Base-by-base conservation (phyloP, 2,329 filamentous ascomycete species). In the Verruconis gallopava region DNA sequence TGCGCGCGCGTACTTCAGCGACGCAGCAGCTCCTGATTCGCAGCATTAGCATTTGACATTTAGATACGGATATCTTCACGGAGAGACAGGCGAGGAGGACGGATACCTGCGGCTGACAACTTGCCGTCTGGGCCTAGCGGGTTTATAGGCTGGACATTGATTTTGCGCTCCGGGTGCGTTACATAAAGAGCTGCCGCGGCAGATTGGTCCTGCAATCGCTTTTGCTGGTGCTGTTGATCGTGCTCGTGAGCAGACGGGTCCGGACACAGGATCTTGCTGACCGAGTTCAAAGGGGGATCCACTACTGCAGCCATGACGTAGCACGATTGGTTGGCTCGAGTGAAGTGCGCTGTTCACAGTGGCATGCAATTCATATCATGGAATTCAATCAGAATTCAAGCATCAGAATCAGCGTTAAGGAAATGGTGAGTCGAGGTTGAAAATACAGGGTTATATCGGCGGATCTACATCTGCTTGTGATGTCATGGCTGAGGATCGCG, bases 1-100 rank as follows among this genome's bases (percentile, higher is more conserved):
- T 34, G 81, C 74, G 52, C 75, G 72, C 46, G 82, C 82, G 66
- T 85, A 82, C 58, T 77, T 81, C 46, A 86, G 65, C 41, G 72
- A 75, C 38, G 71, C 61, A 15, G 73, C 73, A 41, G 73, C 73
- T 49, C 73, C 73, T 42, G 11, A 20, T 17, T 15, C 9, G 9
- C 33, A 33, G 21, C 25, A 30, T 30, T 30, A 30, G 14, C 11
- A 19, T 15, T n/a, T n/a, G n/a, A n/a, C n/a, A n/a, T n/a, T 40
- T 45, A 14, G 36, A 35, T 15, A 13, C 3, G 18, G 11, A 30
- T 5, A 33, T 14, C 21, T 20, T n/a, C 6, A 5, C 9, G 25
- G 5, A 11, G 13, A 13, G 3, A 19, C 2, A 30, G n/a, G n/a
- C n/a, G n/a, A n/a, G n/a, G n/a, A 15, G 19, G 4, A 19, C 35